Base-by-base conservation (phyloP, 2,329 filamentous ascomycete species). In the Microcera coccophila region DNA sequence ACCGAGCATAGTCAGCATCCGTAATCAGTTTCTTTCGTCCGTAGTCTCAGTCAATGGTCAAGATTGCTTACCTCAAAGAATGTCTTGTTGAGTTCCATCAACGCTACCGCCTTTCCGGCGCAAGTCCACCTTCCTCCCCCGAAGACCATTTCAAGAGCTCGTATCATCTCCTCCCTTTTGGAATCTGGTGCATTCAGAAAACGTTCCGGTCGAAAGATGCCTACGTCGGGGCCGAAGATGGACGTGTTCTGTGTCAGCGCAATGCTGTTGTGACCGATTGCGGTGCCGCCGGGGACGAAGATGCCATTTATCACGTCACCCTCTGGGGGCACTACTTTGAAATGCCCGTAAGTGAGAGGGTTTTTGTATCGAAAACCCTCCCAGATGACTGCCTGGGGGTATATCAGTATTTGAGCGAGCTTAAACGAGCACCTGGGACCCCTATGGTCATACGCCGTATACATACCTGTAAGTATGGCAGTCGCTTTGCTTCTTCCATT, bases 31-130 rank as follows among this genome's bases (percentile, higher is more conserved):
- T n/a, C n/a, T n/a, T n/a, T n/a, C n/a, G n/a, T n/a, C n/a, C n/a
- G n/a, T n/a, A n/a, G n/a, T n/a, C n/a, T n/a, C n/a, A n/a, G n/a
- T n/a, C n/a, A n/a, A n/a, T n/a, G n/a, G n/a, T n/a, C n/a, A n/a
- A n/a, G n/a, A n/a, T n/a, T 20, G 34, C 62, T 45, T 52, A 70
- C 68, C 63, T 70, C 65, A 24, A 69, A 60, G 37, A 68, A 56
- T 2, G 64, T 48, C 49, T 72, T 72, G 44, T 67, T 63, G 38
- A 72, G 40, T 53, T 71, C 68, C 44, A 72, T 62, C 35, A 64
- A 53, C 3, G 68, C 68, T 20, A 72, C 65, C 16, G 59, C 57
- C 49, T 63, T 67, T 1, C 24, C 24, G 24, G 9, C 14, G 14
- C 24, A 28, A 28, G 24, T 14, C 9, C 9, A 28, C 14, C 24